Base-by-base conservation (phyloP, 179 eudicot genomes). In the Silene coronaria region DNA sequence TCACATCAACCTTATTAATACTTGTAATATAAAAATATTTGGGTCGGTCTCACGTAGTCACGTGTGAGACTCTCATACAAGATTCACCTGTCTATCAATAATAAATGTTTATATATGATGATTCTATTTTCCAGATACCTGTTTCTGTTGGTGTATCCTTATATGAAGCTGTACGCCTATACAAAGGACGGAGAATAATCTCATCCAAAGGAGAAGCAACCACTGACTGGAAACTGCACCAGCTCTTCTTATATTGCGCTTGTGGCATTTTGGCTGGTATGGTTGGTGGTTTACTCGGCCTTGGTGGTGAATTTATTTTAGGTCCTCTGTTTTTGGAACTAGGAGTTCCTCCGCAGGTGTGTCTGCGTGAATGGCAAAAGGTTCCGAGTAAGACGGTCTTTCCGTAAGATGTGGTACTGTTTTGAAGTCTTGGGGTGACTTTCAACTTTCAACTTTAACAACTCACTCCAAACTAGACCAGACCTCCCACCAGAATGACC, bases 261-360 rank as follows among this genome's bases (percentile, higher is more conserved):
- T 86, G 78, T 71, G 96, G 90, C 13, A 70, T 88, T 53, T 28
- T 91, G 75, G 96, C 97, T 77, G 97, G 97, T 76, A 8, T 93
- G n/a, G 97, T 88, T 28, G 94, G 97, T 48, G 97, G 97, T 26
- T 78, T 91, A 36, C 91, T 91, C 64, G 97, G 97, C 26, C 89
- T 89, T 8, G 97, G 97, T 13, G 97, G 96, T 46, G 97, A 94
- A 51, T 91, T 91, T 76, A 91, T 91, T 77, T 72, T 91, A 70
- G 92, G 91, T 21, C 94, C 94, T 0, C 79, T 91, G 36, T 91
- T 91, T 76, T 82, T 91, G 80, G 97, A 91, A 78, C 76, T 91
- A 0, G 97, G 94, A 9, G 83, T 91, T 75, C 97, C 94, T 78
- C 97, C 97, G 78, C 97, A 91, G 88, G 96, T 89, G 62, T 22